These are phyloP conservation scores for Tylopilus felleus DNA, from an alignment of 768 basidiomycete species.

Conservation along the genomic window DNA sequence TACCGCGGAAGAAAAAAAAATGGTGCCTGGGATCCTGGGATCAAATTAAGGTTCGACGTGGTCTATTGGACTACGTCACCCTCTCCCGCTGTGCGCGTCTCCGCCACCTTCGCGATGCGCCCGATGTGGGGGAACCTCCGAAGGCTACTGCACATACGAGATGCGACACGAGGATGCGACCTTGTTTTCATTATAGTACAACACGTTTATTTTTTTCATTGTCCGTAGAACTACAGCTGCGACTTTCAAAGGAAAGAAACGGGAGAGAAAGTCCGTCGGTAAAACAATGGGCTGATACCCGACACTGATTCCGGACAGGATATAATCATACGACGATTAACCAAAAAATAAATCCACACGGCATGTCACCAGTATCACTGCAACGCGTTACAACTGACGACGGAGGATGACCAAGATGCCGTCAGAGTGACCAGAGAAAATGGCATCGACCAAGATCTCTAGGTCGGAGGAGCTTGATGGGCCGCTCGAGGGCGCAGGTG, in stretches of 20 bases:
- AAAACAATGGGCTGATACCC: neutral
- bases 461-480: slow-evolving; percentile 4
- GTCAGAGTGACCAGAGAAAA: slow-evolving; percentile 84
- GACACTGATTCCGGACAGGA: neutral
- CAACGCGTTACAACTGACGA: neutral
- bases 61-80: neutral
- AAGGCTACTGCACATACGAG: no score
- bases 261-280: no score
- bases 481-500: neutral
- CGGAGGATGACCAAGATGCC: slow-evolving; percentile 79
- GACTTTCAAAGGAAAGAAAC: neutral
- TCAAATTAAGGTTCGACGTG: neutral
- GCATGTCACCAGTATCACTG: neutral
- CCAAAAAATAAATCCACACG: neutral
- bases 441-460: slow-evolving; percentile 67
- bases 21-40: neutral
- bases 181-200: neutral
- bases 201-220: neutral
- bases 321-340: neutral
- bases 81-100: neutral
- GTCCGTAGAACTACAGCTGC: neutral
- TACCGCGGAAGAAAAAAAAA: neutral
- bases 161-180: neutral
- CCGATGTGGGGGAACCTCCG: no score
- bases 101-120: neutral